A percentile compares a stretch with the other conserved stretches of the same genome.
Conservation (phyloP, 2,329 filamentous ascomycete genomes). For the Colletotrichum gloeosporioides region DNA sequence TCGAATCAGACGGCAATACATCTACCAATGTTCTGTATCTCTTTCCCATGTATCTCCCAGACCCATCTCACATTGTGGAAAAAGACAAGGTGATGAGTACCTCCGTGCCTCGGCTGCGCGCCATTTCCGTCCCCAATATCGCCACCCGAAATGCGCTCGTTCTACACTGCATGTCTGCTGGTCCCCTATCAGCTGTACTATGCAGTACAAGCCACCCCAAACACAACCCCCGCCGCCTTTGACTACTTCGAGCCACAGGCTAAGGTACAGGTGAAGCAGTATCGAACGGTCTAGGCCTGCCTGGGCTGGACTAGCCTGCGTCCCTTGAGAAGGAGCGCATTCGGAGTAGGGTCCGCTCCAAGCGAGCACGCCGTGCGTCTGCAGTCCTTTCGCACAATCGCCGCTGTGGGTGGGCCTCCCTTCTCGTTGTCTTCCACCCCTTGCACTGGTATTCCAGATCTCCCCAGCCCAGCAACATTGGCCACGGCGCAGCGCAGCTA, state of each 20-base stretch:
- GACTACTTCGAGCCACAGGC: background rate
- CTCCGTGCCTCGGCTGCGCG: fast-evolving
- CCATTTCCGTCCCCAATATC: background rate
- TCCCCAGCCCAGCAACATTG: background rate
- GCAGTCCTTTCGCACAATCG: background rate
- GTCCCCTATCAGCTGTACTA: background rate
- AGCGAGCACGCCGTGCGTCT: background rate
- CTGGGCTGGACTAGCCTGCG: background rate
- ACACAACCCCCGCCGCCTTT: background rate
- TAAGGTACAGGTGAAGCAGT: background rate
- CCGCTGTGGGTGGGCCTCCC: background rate
- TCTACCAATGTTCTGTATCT: background rate
- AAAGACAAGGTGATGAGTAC: background rate
- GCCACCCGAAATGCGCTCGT: background rate
- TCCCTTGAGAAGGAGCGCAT: background rate
- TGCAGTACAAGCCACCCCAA: background rate
- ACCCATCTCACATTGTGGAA: background rate
- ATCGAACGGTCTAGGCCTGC: background rate
- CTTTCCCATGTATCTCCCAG: fast-evolving
- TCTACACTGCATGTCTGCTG: background rate
- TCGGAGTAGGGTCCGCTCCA: background rate
- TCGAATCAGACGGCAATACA: background rate
- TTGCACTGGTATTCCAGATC: background rate
- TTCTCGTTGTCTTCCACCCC: background rate
- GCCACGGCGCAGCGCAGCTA: background rate